Evolutionary conservation across 2,329 filamentous ascomycete species (phyloP).

Genomic region (Fusarium fracticaudum): DNA sequence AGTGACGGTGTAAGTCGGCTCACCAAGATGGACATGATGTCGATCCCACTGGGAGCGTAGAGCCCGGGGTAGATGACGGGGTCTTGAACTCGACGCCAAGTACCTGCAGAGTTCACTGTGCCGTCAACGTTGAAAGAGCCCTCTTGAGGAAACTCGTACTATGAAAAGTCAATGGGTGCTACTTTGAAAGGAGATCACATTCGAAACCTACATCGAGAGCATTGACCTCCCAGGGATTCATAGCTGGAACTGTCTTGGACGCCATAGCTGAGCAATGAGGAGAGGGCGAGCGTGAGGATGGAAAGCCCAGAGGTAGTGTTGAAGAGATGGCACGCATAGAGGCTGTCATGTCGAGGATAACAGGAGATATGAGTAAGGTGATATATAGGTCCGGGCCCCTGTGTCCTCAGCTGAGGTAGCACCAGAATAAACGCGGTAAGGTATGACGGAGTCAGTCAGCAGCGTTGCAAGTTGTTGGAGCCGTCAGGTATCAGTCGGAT

Average conservation of each 20-base stretch:
- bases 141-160: constrained; percentile 43
- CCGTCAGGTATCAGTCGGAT: constrained; percentile 23
- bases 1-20: not conserved
- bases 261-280: constrained; percentile 22
- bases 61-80: constrained; percentile 65
- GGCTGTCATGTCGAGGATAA: constrained; percentile 13
- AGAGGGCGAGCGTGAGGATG: constrained; percentile 9
- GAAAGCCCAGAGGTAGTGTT: constrained; percentile 11
- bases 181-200: not conserved
- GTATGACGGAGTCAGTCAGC: constrained; percentile 14
- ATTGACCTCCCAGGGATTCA: constrained; percentile 43
- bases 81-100: constrained; percentile 50
- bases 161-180: constrained; percentile 8
- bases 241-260: constrained; percentile 22
- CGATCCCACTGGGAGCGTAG: constrained; percentile 64
- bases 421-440: constrained; percentile 7
- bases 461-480: constrained; percentile 1
- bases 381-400: constrained; percentile 18
- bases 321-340: constrained; percentile 29
- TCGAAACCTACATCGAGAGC: constrained; percentile 37
- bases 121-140: constrained; percentile 35
- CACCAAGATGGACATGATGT: constrained; percentile 66
- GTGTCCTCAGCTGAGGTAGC: not conserved
- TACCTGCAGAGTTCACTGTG: constrained; percentile 22
- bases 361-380: not conserved